Evolutionary conservation across 2,329 filamentous ascomycete species (phyloP), one percentile per base, ranked within the genome.

Genomic region (Pseudogymnoascus sp.): DNA sequence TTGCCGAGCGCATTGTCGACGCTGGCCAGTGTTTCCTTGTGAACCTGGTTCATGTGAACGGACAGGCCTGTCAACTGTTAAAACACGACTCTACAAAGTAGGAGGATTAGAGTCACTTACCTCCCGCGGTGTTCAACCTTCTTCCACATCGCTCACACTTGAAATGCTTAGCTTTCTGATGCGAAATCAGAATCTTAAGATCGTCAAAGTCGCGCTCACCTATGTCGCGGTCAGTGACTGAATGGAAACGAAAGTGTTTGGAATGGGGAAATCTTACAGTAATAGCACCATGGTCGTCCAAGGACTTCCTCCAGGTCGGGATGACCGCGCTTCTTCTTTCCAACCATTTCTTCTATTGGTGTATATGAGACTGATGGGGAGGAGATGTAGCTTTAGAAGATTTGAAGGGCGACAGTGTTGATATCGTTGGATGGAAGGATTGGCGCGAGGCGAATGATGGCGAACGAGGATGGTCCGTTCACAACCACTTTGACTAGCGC

Each of bases 91-190:
- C 7, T 5, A 62, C 37, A 4, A 5, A 34, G 7, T 59, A 18
- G 28, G 16, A 56, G 4, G 11, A 16, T 34, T 16, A 34, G n/a
- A 8, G 16, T 4, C 34, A 75, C 84, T 72, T 77, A 96, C 92
- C 95, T 83, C 95, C 95, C 43, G 93, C 93, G 1, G 95, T 99
- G 74, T 96, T 97, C 63, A 99, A 78, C 69, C 93, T 84, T 68
- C 95, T 86, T 62, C 88, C 88, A 75, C 95, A 99, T 78, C 88
- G 82, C 70, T 96, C 91, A 78, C 95, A 99, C 77, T 96, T 97
- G 82, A 96, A 97, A 77, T 99, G 95, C 78, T 97, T 97, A n/a
- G 93, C 93, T 75, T 97, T 97, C 74, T 97, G 95, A 76, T 99
- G 95, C 64, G 90, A 93, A 70, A 96, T 96, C 67, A 99, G 86